Percentiles rank a stretch among this genome's conserved stretches.
Conservation (phyloP, 176 grass and related monocot species). For the Tuctoria greenei region DNA sequence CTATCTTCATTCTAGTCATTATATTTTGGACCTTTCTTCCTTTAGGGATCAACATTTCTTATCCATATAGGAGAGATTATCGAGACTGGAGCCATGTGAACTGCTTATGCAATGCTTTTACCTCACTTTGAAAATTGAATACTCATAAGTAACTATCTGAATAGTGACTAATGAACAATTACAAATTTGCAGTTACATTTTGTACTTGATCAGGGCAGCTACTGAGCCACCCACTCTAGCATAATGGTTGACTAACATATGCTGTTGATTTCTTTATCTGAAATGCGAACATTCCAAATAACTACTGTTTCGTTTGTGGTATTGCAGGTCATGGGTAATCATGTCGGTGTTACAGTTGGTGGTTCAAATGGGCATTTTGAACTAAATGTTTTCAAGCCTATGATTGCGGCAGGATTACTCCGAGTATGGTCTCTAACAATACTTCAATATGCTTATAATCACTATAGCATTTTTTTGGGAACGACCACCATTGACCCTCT, state of each 20-base stretch:
- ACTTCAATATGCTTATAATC: conserved; percentile 14
- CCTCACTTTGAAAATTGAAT: neutral
- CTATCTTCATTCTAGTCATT: neutral
- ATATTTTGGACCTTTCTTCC: neutral
- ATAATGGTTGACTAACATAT: neutral
- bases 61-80: neutral
- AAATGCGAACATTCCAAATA: conserved; percentile 2
- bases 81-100: neutral
- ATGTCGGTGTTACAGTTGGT: conserved; percentile 83
- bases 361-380: conserved; percentile 96
- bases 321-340: conserved; percentile 90
- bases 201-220: neutral
- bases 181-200: neutral
- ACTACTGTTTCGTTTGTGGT: conserved; percentile 15
- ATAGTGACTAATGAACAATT: neutral
- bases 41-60: neutral
- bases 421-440: conserved; percentile 50
- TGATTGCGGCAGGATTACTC: conserved; percentile 91
- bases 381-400: conserved; percentile 91
- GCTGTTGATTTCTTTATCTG: neutral
- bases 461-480: neutral
- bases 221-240: neutral
- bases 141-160: conserved; percentile 11
- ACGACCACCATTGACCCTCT: neutral
- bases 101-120: conserved; percentile 6